Percentiles rank a stretch among this genome's conserved stretches.
phyloP scores from a whole-genome alignment of 169 alveolate species.

The Blepharisma undulans region DNA sequence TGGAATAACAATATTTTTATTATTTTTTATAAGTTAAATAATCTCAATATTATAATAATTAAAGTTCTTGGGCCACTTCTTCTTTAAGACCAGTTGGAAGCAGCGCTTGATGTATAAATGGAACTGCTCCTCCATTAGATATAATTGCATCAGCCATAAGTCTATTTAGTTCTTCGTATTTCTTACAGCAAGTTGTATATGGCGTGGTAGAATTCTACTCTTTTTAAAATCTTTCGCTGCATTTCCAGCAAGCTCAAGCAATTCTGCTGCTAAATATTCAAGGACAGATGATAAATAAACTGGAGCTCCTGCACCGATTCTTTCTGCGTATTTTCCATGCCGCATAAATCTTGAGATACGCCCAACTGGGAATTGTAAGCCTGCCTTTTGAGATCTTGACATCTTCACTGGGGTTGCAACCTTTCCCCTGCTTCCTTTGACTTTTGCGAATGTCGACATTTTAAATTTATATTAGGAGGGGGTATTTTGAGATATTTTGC shows the following conservation, averaged over 20 bases:
- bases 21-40: background rate
- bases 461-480: background rate
- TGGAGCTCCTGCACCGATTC: constrained; percentile 99
- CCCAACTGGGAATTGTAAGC: constrained; percentile 99
- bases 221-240: constrained; percentile 97
- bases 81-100: constrained; percentile 88
- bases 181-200: constrained; percentile 97
- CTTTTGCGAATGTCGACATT: constrained; percentile 31
- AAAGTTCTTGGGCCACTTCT: background rate
- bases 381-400: constrained; percentile 97
- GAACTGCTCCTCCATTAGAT: constrained; percentile 98
- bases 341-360: constrained; percentile 96
- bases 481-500: background rate
- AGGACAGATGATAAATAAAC: constrained; percentile 98
- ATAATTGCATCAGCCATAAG: constrained; percentile 96
- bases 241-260: constrained; percentile 97
- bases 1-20: too few species aligned
- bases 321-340: constrained; percentile 96
- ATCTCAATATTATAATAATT: background rate
- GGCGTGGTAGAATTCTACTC: constrained; percentile 98
- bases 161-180: constrained; percentile 97
- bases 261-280: constrained; percentile 98
- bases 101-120: constrained; percentile 95
- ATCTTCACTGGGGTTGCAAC: background rate
- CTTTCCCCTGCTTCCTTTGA: constrained; percentile 23